phyloP scores from a whole-genome alignment of 2,329 filamentous ascomycete genomes.

The Periconia digitata region DNA sequence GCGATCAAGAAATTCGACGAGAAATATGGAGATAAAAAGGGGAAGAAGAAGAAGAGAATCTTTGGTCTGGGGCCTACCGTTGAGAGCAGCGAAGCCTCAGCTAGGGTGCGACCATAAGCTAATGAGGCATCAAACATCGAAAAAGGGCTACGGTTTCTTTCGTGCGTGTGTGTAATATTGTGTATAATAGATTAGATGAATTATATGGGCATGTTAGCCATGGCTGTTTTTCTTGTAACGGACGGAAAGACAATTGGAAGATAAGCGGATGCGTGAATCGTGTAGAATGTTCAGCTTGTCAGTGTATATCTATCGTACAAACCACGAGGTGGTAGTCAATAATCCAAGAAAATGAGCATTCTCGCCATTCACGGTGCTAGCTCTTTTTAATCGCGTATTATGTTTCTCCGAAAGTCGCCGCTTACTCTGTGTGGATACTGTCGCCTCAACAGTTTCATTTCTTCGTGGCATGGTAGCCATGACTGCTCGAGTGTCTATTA shows the following conservation, averaged over 20 bases:
- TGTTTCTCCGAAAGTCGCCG: too few relatives aligned
- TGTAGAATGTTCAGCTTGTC: too few relatives aligned
- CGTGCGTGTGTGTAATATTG: not conserved
- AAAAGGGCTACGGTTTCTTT: too few relatives aligned
- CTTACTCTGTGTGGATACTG: too few relatives aligned
- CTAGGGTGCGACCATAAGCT: conserved; percentile 22
- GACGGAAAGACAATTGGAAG: too few relatives aligned
- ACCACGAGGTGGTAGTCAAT: not conserved
- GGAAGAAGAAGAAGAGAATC: conserved; percentile 61
- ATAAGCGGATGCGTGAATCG: not conserved
- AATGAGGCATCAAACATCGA: too few relatives aligned
- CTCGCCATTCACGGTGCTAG: too few relatives aligned
- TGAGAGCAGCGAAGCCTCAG: conserved; percentile 31
- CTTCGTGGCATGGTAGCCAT: too few relatives aligned
- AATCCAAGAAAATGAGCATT: not conserved
- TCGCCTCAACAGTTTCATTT: too few relatives aligned
- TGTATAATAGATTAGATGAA: not conserved
- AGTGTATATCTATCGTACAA: too few relatives aligned
- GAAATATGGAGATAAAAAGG: conserved; percentile 82
- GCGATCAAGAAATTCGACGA: conserved; percentile 95
- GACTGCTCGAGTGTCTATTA: too few relatives aligned
- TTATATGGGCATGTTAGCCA: not conserved
- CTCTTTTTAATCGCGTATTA: too few relatives aligned
- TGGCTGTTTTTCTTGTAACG: not conserved
- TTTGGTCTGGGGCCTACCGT: conserved; percentile 53